Conservation (phyloP, 148 eudicot genomes). For the Chenopodium formosanum region DNA sequence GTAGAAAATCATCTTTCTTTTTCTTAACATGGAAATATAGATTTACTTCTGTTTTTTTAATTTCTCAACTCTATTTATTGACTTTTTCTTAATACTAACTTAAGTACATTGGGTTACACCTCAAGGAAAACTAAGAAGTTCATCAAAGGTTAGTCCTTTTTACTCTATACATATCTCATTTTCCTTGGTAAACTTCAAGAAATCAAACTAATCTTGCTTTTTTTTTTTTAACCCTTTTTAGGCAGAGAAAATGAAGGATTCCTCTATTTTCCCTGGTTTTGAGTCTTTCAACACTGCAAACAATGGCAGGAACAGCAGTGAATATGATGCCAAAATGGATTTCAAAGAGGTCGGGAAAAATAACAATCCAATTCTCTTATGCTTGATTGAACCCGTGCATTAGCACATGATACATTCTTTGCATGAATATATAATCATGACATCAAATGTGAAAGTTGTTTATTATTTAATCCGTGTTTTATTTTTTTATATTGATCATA, state of each 20-base stretch:
- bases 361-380: not conserved
- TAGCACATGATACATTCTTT: too few species aligned
- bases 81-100: not conserved
- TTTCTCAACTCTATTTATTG: not conserved
- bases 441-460: too few species aligned
- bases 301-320: conserved; percentile 3
- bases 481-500: too few species aligned
- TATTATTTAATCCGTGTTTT: too few species aligned
- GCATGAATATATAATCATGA: too few species aligned
- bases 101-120: not conserved
- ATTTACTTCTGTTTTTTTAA: not conserved
- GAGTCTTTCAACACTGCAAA: not conserved
- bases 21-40: conserved; percentile 5
- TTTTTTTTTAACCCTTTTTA: not conserved
- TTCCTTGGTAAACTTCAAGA: not conserved
- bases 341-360: conserved; percentile 21
- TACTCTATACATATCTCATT: not conserved
- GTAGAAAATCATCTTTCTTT: not conserved
- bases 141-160: not conserved
- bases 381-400: too few species aligned
- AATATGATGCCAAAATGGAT: conserved; percentile 19
- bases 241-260: conserved; percentile 21
- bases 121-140: not conserved
- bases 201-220: not conserved
- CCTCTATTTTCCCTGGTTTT: conserved; percentile 20